Conservation (phyloP, 2,329 filamentous ascomycete species). For the Ophiosphaerella korrae region DNA sequence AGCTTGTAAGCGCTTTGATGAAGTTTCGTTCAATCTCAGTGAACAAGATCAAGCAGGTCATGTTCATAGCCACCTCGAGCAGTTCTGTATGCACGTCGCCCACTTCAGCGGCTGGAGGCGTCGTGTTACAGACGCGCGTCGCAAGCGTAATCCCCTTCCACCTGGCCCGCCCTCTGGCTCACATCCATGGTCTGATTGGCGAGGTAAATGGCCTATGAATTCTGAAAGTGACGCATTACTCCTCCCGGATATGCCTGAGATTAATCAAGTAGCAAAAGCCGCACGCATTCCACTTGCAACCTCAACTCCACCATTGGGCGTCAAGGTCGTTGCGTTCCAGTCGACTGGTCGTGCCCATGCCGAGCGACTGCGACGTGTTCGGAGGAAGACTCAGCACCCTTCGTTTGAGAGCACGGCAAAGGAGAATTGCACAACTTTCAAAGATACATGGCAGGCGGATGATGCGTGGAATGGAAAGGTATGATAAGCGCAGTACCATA, state of each 20-base stretch:
- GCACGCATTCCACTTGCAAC: neutral
- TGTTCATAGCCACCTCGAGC: constrained; percentile 1
- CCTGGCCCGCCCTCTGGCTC: constrained; percentile 6
- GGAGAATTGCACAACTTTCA: neutral
- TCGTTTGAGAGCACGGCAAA: no score
- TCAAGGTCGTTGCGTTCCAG: neutral
- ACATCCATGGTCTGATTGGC: constrained; percentile 2
- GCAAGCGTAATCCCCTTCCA: constrained; percentile 1
- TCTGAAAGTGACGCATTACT: neutral
- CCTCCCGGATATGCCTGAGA: neutral
- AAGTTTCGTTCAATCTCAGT: neutral
- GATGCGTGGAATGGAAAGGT: neutral
- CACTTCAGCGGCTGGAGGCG: constrained; percentile 2
- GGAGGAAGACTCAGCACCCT: neutral
- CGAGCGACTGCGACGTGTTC: neutral
- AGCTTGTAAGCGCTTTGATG: constrained; percentile 10
- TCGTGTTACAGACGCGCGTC: neutral
- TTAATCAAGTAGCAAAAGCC: neutral
- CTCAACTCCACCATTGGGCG: neutral
- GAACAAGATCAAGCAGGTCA: neutral
- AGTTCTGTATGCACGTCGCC: constrained; percentile 5
- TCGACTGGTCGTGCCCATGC: neutral
- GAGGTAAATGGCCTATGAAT: neutral
- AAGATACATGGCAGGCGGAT: neutral
- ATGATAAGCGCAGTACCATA: neutral